Evolutionary conservation across 2,329 filamentous ascomycete species (phyloP).

Genomic region (Thermoascus crustaceus): DNA sequence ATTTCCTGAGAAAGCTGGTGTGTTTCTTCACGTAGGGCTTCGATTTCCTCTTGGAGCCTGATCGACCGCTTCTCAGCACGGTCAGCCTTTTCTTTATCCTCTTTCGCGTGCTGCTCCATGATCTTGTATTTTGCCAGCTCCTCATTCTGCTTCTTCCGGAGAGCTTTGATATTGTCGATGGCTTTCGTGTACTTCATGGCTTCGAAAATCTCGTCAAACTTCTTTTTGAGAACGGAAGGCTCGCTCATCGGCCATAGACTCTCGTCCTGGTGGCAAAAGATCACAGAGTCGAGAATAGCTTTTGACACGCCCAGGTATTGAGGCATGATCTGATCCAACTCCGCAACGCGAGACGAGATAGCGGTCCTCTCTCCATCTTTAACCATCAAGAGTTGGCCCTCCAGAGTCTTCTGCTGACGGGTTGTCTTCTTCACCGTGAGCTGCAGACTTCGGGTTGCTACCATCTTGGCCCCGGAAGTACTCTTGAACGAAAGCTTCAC

Average conservation of each 20-base stretch:
- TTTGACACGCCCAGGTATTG: slow-evolving; percentile 80
- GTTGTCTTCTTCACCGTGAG: slow-evolving; percentile 76
- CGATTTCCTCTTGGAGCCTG: slow-evolving; percentile 55
- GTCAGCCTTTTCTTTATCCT: slow-evolving; percentile 77
- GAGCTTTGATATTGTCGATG: slow-evolving; percentile 84
- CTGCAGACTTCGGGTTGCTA: slow-evolving; percentile 75
- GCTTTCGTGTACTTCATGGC: slow-evolving; percentile 95
- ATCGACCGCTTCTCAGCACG: slow-evolving; percentile 58
- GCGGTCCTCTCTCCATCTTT: slow-evolving; percentile 72
- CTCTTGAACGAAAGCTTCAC: slow-evolving; percentile 82
- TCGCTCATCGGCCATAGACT: slow-evolving; percentile 95
- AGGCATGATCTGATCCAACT: slow-evolving; percentile 77
- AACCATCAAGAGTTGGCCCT: slow-evolving; percentile 66
- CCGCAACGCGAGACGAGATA: slow-evolving; percentile 69
- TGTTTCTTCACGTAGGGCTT: slow-evolving; percentile 53
- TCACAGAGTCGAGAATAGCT: slow-evolving; percentile 86
- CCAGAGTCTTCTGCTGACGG: slow-evolving; percentile 72
- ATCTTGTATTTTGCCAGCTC: slow-evolving; percentile 65
- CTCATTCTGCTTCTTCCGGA: slow-evolving; percentile 74
- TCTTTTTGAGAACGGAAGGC: slow-evolving; percentile 75
- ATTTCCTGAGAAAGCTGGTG: slow-evolving; percentile 46
- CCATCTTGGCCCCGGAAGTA: slow-evolving; percentile 69
- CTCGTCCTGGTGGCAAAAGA: slow-evolving; percentile 98
- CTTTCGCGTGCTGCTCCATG: slow-evolving; percentile 67
- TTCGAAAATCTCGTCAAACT: slow-evolving; percentile 96